Evolutionary conservation across 1,284 basidiomycete genomes (phyloP), one percentile per base, ranked within the genome.

Genomic region (Fomes fomentarius): DNA sequence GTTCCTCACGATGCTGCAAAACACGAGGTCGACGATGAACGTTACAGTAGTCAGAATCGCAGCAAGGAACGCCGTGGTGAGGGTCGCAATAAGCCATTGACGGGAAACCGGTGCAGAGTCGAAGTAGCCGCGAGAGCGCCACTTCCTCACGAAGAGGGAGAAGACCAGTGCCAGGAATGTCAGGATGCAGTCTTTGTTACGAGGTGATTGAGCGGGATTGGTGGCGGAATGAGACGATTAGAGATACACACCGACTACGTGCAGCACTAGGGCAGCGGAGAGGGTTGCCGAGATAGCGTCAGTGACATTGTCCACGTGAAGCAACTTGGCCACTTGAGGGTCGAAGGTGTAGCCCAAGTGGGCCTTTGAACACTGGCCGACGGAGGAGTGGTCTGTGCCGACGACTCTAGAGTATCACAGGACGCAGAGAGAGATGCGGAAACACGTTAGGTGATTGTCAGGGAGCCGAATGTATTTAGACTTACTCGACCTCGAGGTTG

Each of bases 321-420:
- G 69, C 24, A 72, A 73, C 28, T 67, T 64, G 38, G 76, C 74
- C 17, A 84, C 71, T 35, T 64, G 75, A 47, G 66, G 65, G 67
- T 83, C 80, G 58, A 85, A 74, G 39, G 71, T 74, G 67, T 81
- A 84, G 19, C 84, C 83, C 1, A 84, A 71, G 47, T 74, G 71
- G 15, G 69, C 49, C 37, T 69, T 65, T 19, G 82, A 80, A 65
- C 83, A 85, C 54, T 71, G 56, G 28, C 68, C 74, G 31, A 71
- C 57, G 26, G 67, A 69, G 54, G 66, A 66, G 43, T 69, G 68
- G 63, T 70, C 63, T 48, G 77, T 58, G 33, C 77, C 77, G 58
- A 74, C 48, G 52, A 78, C 64, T 49, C 80, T 83, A 54, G 15
- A 31, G 15, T 47, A 52, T 47, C 48, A 60, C 52, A 60, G 21